Percentiles rank a stretch among this genome's conserved stretches.
Conservation (phyloP, 768 basidiomycete species). For the Neoboletus subvelutipes region DNA sequence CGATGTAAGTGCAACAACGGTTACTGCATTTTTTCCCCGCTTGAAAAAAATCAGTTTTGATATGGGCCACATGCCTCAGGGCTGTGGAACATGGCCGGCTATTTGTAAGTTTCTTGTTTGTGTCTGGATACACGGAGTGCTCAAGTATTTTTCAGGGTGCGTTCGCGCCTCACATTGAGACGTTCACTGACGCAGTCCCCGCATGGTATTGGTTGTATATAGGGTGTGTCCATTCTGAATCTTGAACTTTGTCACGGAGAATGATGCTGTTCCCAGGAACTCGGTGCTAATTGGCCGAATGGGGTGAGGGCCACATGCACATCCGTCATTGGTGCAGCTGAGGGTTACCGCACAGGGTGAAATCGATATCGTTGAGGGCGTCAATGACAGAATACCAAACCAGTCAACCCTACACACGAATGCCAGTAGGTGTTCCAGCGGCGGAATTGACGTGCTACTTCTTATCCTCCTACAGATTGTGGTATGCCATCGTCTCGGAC, state of each 20-base stretch:
- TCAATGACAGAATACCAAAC: constrained; percentile 31
- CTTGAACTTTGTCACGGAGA: neutral
- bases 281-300: constrained; percentile 28
- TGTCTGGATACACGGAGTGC: neutral
- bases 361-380: constrained; percentile 36
- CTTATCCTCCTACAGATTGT: constrained; percentile 24
- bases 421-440: constrained; percentile 12
- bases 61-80: constrained; percentile 38
- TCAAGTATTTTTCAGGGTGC: constrained; percentile 24
- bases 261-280: constrained; percentile 22
- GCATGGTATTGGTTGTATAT: neutral
- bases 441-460: too few species aligned
- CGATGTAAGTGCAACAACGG: constrained; percentile 22
- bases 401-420: constrained; percentile 32
- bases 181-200: neutral
- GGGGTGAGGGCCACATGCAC: constrained; percentile 6
- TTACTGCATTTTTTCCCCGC: neutral
- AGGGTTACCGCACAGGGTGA: constrained; percentile 21
- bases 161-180: constrained; percentile 2
- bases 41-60: constrained; percentile 32
- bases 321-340: neutral
- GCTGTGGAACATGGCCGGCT: constrained; percentile 41
- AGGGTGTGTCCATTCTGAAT: constrained; percentile 23
- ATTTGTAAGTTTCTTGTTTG: constrained; percentile 27
- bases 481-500: constrained; percentile 26